Percentiles rank a stretch among this genome's conserved stretches.
These are phyloP conservation scores for Hydrangea macrophylla DNA, from an alignment of 148 eudicot species.

Conservation along the genomic window DNA sequence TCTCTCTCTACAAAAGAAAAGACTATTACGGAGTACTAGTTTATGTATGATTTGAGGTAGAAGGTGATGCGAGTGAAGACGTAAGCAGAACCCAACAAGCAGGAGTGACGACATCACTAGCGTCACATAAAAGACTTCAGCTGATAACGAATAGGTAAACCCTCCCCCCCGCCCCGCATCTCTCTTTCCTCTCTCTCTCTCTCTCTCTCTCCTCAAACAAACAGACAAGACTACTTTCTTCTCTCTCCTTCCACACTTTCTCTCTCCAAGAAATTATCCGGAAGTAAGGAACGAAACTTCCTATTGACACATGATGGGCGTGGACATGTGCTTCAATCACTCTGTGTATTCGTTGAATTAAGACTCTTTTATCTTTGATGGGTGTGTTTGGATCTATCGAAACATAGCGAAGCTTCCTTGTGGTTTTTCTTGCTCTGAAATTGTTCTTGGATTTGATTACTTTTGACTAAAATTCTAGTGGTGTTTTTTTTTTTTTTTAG, in stretches of 20 bases:
- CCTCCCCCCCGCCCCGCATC: not conserved
- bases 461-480: conserved; percentile 2
- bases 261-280: conserved; percentile 7
- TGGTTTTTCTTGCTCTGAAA: not conserved
- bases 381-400: conserved; percentile 4
- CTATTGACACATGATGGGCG: not conserved
- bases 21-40: too few relatives aligned
- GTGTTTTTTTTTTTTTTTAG: too few relatives aligned
- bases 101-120: conserved; percentile 22
- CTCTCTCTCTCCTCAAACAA: not conserved
- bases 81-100: conserved; percentile 14
- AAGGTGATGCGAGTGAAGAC: conserved; percentile 13
- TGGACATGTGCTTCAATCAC: not conserved
- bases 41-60: too few relatives aligned
- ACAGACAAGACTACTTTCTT: too few relatives aligned
- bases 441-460: not conserved
- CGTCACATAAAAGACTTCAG: conserved; percentile 28
- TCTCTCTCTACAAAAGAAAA: too few relatives aligned
- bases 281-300: conserved; percentile 18
- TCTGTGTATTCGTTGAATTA: not conserved
- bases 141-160: conserved; percentile 1
- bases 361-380: conserved; percentile 2
- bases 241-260: not conserved
- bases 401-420: not conserved
- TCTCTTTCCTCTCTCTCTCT: not conserved